Evolutionary conservation across 805 yeast genomes (phyloP).

Genomic region (Jamesozyma lodderae): DNA sequence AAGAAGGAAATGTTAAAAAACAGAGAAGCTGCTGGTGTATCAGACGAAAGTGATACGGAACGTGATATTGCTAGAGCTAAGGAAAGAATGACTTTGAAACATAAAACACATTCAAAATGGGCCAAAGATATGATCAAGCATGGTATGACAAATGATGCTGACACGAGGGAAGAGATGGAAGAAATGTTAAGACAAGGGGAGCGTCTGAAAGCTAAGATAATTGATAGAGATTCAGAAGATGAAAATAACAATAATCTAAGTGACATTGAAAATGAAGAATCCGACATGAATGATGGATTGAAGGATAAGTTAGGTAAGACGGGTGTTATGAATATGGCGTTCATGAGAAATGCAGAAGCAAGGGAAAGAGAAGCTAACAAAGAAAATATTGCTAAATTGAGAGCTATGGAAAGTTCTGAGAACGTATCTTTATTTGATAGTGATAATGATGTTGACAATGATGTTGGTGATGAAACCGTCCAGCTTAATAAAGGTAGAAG

Average conservation of each 20-base stretch:
- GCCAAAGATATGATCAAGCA: slow-evolving; percentile 82
- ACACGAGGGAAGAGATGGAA: slow-evolving; percentile 80
- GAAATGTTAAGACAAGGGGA: slow-evolving; percentile 91
- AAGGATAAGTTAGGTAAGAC: slow-evolving; percentile 54
- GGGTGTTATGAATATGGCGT: slow-evolving; percentile 92
- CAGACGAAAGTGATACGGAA: slow-evolving; percentile 47
- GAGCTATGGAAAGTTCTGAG: slow-evolving; percentile 39
- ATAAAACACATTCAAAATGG: slow-evolving; percentile 83
- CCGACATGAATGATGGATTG: slow-evolving; percentile 32
- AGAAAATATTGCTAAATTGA: slow-evolving; percentile 42
- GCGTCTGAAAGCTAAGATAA: slow-evolving; percentile 57
- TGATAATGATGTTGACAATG: slow-evolving; percentile 29
- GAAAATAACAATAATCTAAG: slow-evolving; percentile 35
- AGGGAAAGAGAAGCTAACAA: slow-evolving; percentile 52
- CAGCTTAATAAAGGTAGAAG: slow-evolving; percentile 69
- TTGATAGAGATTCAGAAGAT: slow-evolving; percentile 52
- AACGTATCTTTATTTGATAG: slow-evolving; percentile 30
- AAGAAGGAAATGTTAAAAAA: slow-evolving; percentile 74
- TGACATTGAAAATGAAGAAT: slow-evolving; percentile 42
- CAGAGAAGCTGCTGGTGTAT: slow-evolving; percentile 46
- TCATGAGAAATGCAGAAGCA: slow-evolving; percentile 85
- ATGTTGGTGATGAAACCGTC: slow-evolving; percentile 38
- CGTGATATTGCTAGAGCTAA: slow-evolving; percentile 70
- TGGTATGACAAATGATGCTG: slow-evolving; percentile 82
- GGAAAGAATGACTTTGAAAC: slow-evolving; percentile 88